phyloP scores from a whole-genome alignment of 202 grass and related monocot species.

The Saccharum hybrid region DNA sequence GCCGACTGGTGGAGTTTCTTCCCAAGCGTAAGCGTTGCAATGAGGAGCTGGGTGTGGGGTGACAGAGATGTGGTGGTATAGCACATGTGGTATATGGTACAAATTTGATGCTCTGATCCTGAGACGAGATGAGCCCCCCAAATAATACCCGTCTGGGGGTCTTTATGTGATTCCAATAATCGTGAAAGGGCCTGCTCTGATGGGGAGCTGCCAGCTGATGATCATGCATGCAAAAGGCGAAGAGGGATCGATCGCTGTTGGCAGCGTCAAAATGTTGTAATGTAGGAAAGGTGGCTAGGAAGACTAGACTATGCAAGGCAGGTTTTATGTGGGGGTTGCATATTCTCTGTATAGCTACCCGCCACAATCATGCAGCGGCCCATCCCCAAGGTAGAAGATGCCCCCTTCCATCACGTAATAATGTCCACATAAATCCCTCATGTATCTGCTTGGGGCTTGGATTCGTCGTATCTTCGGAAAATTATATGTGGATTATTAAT shows the following conservation, averaged over 20 bases:
- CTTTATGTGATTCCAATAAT: constrained; percentile 60
- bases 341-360: constrained; percentile 48
- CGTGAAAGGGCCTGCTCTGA: constrained; percentile 28
- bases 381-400: constrained; percentile 47
- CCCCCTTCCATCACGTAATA: constrained; percentile 39
- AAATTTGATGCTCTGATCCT: constrained; percentile 45
- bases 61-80: constrained; percentile 39
- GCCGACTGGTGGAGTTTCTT: not conserved
- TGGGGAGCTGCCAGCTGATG: constrained; percentile 2
- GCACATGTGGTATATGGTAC: constrained; percentile 44
- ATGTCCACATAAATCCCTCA: constrained; percentile 43
- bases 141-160: constrained; percentile 30
- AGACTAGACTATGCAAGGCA: constrained; percentile 56
- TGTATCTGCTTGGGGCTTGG: not conserved
- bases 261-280: constrained; percentile 56
- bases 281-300: not conserved
- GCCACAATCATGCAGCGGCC: constrained; percentile 51
- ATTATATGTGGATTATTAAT: not conserved
- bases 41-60: not conserved
- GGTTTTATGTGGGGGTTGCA: constrained; percentile 70
- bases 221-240: constrained; percentile 17
- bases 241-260: constrained; percentile 27
- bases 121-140: constrained; percentile 46
- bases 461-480: constrained; percentile 16
- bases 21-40: not conserved